Conservation (phyloP, 768 basidiomycete genomes). For the Leucocoprinus leucothites region DNA sequence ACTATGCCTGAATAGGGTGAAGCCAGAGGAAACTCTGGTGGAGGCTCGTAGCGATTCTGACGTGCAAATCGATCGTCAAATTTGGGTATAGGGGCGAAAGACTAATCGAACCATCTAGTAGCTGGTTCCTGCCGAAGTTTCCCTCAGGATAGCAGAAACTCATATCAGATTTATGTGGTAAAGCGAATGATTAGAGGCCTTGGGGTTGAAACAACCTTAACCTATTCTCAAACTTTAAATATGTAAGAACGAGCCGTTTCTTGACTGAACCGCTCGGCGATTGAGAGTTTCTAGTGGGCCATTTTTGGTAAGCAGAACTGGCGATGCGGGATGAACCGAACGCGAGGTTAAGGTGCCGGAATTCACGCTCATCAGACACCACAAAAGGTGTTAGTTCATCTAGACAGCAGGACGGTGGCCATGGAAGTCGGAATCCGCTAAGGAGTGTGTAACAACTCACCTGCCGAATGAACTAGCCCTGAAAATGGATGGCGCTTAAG, state of each 20-base stretch:
- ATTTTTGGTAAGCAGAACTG: conserved; percentile 75
- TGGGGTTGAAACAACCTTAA: conserved; percentile 87
- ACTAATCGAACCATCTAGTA: conserved; percentile 94
- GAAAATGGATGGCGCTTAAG: conserved; percentile 91
- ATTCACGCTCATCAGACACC: conserved; percentile 84
- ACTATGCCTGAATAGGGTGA: conserved; percentile 87
- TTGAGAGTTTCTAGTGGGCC: conserved; percentile 80
- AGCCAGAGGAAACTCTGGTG: conserved; percentile 97
- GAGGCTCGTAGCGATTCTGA: conserved; percentile 95
- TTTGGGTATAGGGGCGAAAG: conserved; percentile 96
- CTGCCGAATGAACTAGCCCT: conserved; percentile 90
- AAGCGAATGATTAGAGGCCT: conserved; percentile 92
- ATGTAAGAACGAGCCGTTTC: conserved; percentile 83
- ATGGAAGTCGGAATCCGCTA: conserved; percentile 85
- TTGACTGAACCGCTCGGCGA: conserved; percentile 79
- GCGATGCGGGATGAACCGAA: conserved; percentile 72
- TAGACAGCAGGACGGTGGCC: conserved; percentile 87
- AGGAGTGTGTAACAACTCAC: conserved; percentile 89
- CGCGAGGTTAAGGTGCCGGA: conserved; percentile 74
- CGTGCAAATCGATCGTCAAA: conserved; percentile 95
- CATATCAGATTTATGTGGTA: conserved; percentile 63
- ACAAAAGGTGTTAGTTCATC: conserved; percentile 85
- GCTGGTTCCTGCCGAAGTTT: conserved; percentile 92
- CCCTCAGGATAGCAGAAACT: conserved; percentile 61
- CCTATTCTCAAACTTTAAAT: conserved; percentile 82